Percentiles rank a stretch among this genome's conserved stretches.
Conservation (phyloP, 192 early-diverging fungal species). For the Linnemannia schmuckeri region DNA sequence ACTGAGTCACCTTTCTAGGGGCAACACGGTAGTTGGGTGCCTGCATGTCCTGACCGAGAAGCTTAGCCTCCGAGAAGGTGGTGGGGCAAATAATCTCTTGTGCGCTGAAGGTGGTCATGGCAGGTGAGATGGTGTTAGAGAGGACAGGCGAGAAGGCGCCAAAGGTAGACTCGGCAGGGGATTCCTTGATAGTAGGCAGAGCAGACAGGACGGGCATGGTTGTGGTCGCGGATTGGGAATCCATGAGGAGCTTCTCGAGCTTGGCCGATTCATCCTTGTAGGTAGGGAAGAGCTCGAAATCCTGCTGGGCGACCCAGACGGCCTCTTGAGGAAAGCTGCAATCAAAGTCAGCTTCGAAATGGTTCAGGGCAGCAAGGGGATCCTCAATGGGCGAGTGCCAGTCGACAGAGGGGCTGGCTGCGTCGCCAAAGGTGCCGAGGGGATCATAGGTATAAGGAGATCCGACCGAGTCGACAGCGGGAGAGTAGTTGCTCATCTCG, state of each 20-base stretch:
- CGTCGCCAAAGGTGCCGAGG: slow-evolving; percentile 25
- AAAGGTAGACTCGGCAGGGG: slow-evolving; percentile 17
- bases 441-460: slow-evolving; percentile 39
- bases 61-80: slow-evolving; percentile 36
- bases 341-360: slow-evolving; percentile 31
- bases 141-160: not conserved
- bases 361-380: not conserved
- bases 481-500: slow-evolving; percentile 34
- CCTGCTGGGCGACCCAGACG: slow-evolving; percentile 13
- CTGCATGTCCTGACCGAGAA: slow-evolving; percentile 30
- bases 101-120: not conserved
- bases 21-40: slow-evolving; percentile 28
- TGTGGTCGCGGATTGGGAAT: not conserved
- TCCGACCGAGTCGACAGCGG: slow-evolving; percentile 13
- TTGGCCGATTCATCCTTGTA: slow-evolving; percentile 19
- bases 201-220: not conserved
- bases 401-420: slow-evolving; percentile 24
- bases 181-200: slow-evolving; percentile 1
- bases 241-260: slow-evolving; percentile 21
- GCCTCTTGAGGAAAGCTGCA: not conserved
- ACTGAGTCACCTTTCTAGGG: slow-evolving; percentile 43
- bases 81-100: not conserved
- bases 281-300: slow-evolving; percentile 46
- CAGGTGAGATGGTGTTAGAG: not conserved
- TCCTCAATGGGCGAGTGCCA: slow-evolving; percentile 32